A percentile compares a stretch with the other conserved stretches of the same genome.
Evolutionary conservation across 345 rosid species (phyloP).

Genomic region (Heritiera fomes): DNA sequence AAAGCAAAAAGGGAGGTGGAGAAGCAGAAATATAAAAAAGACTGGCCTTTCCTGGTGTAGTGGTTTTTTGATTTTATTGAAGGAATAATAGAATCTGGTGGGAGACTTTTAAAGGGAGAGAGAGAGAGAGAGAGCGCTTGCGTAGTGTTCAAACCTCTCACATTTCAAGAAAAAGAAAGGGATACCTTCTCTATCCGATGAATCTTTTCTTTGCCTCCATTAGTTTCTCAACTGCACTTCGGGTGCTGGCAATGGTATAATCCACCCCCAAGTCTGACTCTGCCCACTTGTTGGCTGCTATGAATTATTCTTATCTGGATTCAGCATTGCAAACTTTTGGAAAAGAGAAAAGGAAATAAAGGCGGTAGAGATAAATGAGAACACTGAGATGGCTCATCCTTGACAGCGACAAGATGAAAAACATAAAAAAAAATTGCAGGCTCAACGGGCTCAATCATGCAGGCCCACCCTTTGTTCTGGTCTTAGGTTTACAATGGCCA

Average conservation of each 20-base stretch:
- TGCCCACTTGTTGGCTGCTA: not conserved
- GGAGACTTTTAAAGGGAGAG: constrained; percentile 22
- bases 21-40: not conserved
- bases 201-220: constrained; percentile 26
- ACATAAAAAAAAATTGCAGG: not conserved
- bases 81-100: constrained; percentile 26
- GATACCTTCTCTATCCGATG: constrained; percentile 38
- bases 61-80: constrained; percentile 18
- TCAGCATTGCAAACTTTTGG: not conserved
- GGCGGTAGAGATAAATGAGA: not conserved
- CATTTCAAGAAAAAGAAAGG: constrained; percentile 52
- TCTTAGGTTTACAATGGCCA: not conserved
- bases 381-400: not conserved
- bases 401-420: not conserved
- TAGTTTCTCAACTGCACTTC: constrained; percentile 10
- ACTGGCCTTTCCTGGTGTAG: constrained; percentile 11
- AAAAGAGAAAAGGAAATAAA: not conserved
- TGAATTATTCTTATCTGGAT: not conserved
- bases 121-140: constrained; percentile 33
- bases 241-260: not conserved
- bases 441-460: not conserved
- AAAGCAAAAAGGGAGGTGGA: not conserved
- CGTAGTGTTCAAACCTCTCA: constrained; percentile 46
- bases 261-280: constrained; percentile 11
- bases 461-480: not conserved